Conservation (phyloP, 495 filamentous ascomycete species). For the Annulohypoxylon moriforme region DNA sequence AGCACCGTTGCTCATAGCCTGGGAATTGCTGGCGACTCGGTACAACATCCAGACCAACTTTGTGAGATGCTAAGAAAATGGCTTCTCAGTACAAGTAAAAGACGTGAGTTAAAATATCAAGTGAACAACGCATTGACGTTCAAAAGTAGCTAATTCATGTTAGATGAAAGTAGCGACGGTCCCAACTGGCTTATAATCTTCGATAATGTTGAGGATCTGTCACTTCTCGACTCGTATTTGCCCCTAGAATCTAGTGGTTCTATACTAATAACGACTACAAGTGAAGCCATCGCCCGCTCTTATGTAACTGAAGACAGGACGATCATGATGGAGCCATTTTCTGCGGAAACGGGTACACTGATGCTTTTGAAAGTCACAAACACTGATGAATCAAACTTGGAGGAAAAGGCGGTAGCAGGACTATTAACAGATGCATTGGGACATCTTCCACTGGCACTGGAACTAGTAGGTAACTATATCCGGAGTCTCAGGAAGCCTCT, state of each 20-base stretch:
- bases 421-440: not conserved
- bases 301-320: not conserved
- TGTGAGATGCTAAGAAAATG: not conserved
- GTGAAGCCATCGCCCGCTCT: not conserved
- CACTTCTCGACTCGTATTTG: not conserved
- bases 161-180: not conserved
- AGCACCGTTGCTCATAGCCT: not conserved
- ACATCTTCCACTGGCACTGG: constrained; percentile 1
- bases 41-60: constrained; percentile 2
- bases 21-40: not conserved
- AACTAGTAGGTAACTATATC: not conserved
- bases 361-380: constrained; percentile 1
- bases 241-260: constrained; percentile 1
- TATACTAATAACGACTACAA: not conserved
- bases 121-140: not conserved
- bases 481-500: not conserved
- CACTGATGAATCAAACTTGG: not conserved
- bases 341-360: not conserved
- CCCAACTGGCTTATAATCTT: not conserved
- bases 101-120: not conserved
- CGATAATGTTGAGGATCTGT: not conserved
- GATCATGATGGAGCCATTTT: not conserved
- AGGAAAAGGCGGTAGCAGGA: not conserved
- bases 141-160: not conserved
- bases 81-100: not conserved